Evolutionary conservation across 306 rosid species (phyloP).

Genomic region (Ormosia emarginata): DNA sequence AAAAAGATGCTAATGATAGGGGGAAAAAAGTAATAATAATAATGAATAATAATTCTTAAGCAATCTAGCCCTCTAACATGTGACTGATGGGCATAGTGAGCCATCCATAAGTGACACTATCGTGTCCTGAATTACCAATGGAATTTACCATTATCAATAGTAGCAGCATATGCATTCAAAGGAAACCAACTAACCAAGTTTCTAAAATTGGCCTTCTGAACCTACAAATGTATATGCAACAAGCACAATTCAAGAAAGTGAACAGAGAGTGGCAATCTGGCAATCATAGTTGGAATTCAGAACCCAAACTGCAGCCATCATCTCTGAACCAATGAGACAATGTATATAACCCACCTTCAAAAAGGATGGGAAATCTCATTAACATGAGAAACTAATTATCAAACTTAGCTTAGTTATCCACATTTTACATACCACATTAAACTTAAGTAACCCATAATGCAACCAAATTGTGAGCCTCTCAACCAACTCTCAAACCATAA

Average conservation of each 20-base stretch:
- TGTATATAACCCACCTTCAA: background rate
- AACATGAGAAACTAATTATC: background rate
- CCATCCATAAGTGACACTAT: background rate
- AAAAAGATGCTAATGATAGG: background rate
- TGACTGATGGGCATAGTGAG: background rate
- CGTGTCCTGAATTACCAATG: background rate
- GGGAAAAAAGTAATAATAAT: background rate
- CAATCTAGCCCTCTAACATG: background rate
- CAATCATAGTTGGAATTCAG: background rate
- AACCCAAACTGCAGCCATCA: background rate
- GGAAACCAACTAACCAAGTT: background rate
- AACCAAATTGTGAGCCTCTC: background rate
- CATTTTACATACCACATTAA: background rate
- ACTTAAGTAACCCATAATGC: background rate
- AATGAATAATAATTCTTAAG: background rate
- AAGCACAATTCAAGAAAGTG: background rate
- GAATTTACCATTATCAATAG: background rate
- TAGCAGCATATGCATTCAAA: background rate
- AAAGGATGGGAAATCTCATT: background rate
- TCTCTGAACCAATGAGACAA: background rate
- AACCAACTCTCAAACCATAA: background rate
- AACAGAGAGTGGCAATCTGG: background rate
- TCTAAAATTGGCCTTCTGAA: slow-evolving; percentile 10
- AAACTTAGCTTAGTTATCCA: background rate
- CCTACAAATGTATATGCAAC: background rate